Conservation (phyloP, 768 basidiomycete genomes). For the Boletus rubescentipes region DNA sequence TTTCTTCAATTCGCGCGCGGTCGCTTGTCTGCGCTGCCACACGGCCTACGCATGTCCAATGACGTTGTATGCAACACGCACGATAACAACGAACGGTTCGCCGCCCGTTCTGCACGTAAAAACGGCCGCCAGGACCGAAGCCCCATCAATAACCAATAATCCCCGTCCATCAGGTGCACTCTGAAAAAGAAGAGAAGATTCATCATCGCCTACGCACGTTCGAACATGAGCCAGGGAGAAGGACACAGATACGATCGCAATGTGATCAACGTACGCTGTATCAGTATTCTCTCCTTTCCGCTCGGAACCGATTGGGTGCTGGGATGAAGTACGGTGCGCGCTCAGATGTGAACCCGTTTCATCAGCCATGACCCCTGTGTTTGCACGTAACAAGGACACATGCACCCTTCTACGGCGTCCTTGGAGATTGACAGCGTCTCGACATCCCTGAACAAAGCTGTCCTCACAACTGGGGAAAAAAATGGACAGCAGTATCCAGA, state of each 20-base stretch:
- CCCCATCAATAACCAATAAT: slow-evolving; percentile 13
- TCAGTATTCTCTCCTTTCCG: slow-evolving; percentile 6
- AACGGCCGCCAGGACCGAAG: slow-evolving; percentile 3
- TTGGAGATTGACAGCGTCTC: neutral
- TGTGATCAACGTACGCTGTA: slow-evolving; percentile 10
- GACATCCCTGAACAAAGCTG: neutral
- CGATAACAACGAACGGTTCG: slow-evolving; percentile 2
- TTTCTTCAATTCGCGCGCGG: slow-evolving; percentile 2
- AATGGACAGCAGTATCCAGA: neutral
- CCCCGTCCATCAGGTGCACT: neutral
- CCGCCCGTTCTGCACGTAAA: slow-evolving; percentile 23
- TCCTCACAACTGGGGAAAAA: neutral
- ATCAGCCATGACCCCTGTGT: neutral
- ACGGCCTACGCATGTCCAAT: slow-evolving; percentile 22
- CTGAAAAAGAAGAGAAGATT: slow-evolving; percentile 5
- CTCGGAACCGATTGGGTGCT: slow-evolving; percentile 14
- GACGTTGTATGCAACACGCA: slow-evolving; percentile 18
- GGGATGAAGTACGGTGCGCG: neutral
- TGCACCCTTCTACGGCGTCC: neutral
- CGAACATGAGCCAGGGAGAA: neutral
- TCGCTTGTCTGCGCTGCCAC: slow-evolving; percentile 13
- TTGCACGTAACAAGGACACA: slow-evolving; percentile 11
- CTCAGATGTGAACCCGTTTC: slow-evolving; percentile 2
- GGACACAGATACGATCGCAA: neutral
- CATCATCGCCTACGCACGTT: neutral